A percentile compares a stretch with the other conserved stretches of the same genome.
phyloP scores from a whole-genome alignment of 305 asterid genomes.

The Nicotiana rustica region DNA sequence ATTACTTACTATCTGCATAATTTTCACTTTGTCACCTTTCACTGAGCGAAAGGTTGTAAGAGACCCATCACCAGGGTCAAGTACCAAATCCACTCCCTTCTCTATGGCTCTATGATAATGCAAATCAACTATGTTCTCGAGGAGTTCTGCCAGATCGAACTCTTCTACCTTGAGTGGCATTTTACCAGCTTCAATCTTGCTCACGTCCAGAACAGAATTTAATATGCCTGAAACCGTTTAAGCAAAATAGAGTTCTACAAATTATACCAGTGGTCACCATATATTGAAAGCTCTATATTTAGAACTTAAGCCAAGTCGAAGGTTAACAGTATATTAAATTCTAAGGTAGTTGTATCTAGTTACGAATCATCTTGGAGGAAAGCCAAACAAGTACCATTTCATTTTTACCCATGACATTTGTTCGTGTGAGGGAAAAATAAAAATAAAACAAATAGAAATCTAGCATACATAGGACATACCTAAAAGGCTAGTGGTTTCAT shows the following conservation, averaged over 20 bases:
- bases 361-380: neutral
- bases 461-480: constrained; percentile 43
- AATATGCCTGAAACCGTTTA: constrained; percentile 53
- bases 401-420: neutral
- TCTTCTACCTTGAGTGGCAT: constrained; percentile 76
- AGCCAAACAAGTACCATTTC: neutral
- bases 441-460: neutral
- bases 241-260: neutral
- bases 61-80: constrained; percentile 68
- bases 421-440: neutral
- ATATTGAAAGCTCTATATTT: neutral
- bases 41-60: constrained; percentile 47
- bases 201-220: constrained; percentile 74
- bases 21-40: constrained; percentile 54
- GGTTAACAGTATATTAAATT: neutral
- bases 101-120: constrained; percentile 63
- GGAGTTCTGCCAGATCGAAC: constrained; percentile 58
- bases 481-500: constrained; percentile 55
- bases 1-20: constrained; percentile 46
- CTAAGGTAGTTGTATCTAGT: neutral
- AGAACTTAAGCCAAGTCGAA: neutral
- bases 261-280: neutral
- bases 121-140: constrained; percentile 74
- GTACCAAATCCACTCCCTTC: constrained; percentile 75
- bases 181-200: constrained; percentile 80